phyloP scores from a whole-genome alignment of 257 asterid genomes.

The Dorcoceras hygrometricum region DNA sequence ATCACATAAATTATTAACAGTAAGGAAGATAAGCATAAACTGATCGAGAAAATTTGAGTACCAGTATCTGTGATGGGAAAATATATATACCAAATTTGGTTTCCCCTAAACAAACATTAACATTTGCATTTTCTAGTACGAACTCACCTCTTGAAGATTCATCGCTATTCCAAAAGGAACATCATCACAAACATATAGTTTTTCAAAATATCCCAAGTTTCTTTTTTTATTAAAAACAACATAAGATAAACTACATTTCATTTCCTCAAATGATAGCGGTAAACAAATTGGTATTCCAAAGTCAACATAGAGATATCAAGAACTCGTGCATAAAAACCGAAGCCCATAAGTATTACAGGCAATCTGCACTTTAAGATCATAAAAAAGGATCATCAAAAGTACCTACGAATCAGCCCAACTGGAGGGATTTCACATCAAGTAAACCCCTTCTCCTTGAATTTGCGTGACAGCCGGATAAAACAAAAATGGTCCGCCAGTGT shows the following conservation, averaged over 20 bases:
- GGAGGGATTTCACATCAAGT: background rate
- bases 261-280: background rate
- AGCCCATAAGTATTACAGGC: background rate
- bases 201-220: background rate
- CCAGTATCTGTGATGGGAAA: background rate
- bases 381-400: too few relatives aligned
- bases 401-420: constrained; percentile 1
- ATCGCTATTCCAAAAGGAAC: background rate
- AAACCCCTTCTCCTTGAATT: background rate
- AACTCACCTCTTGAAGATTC: background rate
- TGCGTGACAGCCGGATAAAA: background rate
- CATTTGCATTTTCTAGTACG: background rate
- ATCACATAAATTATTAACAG: background rate
- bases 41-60: background rate
- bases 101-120: background rate
- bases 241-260: background rate
- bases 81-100: too few relatives aligned
- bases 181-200: background rate
- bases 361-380: background rate
- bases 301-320: background rate
- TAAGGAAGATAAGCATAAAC: background rate
- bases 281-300: background rate
- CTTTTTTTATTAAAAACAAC: too few relatives aligned
- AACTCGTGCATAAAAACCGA: background rate
- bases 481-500: background rate